Evolutionary conservation across 2,329 filamentous ascomycete genomes (phyloP).

Genomic region (Paecilomyces sp.): DNA sequence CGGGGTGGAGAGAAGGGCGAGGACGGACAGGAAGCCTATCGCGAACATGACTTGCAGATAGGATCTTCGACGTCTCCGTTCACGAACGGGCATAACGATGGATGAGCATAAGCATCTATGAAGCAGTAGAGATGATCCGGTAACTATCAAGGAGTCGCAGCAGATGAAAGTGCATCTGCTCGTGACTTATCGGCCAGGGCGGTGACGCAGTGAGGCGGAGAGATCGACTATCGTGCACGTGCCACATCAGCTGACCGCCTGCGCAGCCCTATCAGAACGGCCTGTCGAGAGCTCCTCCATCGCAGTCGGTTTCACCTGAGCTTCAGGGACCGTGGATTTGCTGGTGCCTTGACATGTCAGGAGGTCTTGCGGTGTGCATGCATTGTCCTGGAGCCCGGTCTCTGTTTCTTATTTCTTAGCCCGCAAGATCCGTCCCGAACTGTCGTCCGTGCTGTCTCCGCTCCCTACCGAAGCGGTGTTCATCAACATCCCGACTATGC

Average conservation of each 20-base stretch:
- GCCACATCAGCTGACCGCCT: neutral
- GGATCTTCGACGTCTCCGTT: slow-evolving; percentile 2
- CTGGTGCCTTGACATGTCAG: neutral
- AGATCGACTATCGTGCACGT: neutral
- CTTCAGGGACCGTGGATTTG: neutral
- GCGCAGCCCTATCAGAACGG: neutral
- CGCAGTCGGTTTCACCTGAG: neutral
- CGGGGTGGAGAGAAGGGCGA: slow-evolving; percentile 12
- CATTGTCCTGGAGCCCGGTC: neutral
- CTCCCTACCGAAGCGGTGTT: neutral
- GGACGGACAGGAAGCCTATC: slow-evolving; percentile 14
- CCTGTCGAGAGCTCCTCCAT: neutral
- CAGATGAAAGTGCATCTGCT: slow-evolving; percentile 7
- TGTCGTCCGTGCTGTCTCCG: neutral
- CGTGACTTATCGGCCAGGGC: slow-evolving; percentile 8
- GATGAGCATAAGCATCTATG: slow-evolving; percentile 3
- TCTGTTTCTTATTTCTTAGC: neutral
- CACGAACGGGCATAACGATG: slow-evolving; percentile 15
- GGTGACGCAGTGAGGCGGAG: slow-evolving; percentile 19
- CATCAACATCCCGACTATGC: neutral
- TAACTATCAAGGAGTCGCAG: neutral
- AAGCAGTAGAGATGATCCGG: neutral
- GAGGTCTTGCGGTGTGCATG: neutral
- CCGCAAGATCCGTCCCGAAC: neutral
- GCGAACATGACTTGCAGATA: slow-evolving; percentile 1